These are phyloP conservation scores for Fusarium citri DNA, from an alignment of 2,329 filamentous ascomycete genomes.

Conservation along the genomic window DNA sequence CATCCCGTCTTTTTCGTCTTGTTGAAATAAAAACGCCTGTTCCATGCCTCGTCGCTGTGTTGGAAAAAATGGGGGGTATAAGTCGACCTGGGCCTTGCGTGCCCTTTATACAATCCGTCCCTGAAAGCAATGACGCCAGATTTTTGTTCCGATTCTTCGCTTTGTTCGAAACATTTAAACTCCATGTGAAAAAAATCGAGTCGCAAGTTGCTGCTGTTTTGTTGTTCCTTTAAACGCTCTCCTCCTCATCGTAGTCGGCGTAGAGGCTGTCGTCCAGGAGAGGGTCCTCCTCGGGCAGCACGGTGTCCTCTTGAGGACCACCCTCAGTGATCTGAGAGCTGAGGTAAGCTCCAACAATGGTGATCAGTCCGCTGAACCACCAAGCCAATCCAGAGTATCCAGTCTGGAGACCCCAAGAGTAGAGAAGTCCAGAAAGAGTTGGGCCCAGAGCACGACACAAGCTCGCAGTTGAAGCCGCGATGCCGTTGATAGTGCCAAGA, in stretches of 20 bases:
- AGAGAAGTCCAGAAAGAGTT: constrained; percentile 86
- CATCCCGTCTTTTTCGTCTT: constrained; percentile 38
- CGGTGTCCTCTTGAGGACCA: constrained; percentile 57
- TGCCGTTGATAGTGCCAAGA: constrained; percentile 91
- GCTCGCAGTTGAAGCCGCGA: constrained; percentile 90
- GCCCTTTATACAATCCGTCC: constrained; percentile 41
- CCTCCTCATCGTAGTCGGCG: constrained; percentile 50
- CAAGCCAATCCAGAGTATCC: constrained; percentile 91
- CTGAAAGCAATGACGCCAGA: constrained; percentile 43
- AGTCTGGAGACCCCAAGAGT: constrained; percentile 80
- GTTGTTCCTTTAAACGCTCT: constrained; percentile 45
- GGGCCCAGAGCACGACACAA: constrained; percentile 90
- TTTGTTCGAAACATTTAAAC: constrained; percentile 41
- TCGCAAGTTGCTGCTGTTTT: constrained; percentile 15
- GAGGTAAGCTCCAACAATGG: constrained; percentile 78
- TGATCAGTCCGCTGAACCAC: constrained; percentile 88
- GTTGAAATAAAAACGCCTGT: constrained; percentile 37
- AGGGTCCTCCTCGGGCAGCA: constrained; percentile 54
- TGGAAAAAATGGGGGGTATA: constrained; percentile 38
- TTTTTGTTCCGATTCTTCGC: constrained; percentile 34
- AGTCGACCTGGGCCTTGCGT: constrained; percentile 28
- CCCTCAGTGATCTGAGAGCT: constrained; percentile 81
- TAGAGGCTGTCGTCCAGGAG: constrained; percentile 49
- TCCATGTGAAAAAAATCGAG: constrained; percentile 28
- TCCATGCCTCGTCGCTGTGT: constrained; percentile 40